phyloP scores from a whole-genome alignment of 768 basidiomycete species.

The Tulasnella calospora region DNA sequence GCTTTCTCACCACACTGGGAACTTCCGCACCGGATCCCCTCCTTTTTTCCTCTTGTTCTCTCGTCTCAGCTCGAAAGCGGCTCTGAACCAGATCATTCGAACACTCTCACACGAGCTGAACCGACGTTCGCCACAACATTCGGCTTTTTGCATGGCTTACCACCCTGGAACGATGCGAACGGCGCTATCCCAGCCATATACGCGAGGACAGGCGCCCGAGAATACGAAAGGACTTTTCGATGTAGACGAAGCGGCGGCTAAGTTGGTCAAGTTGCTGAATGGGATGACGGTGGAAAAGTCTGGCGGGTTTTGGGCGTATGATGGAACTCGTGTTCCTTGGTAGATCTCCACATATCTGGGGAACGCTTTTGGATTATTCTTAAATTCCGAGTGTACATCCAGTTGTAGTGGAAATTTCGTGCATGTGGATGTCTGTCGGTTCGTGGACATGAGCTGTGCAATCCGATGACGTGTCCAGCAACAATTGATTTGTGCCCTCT shows the following conservation, averaged over 20 bases:
- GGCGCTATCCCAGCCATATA: conserved; percentile 27
- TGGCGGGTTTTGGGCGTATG: conserved; percentile 33
- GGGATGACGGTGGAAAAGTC: conserved; percentile 6
- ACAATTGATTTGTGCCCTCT: not conserved
- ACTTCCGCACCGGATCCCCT: not conserved
- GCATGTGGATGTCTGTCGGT: not conserved
- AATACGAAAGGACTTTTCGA: conserved; percentile 37
- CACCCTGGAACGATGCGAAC: conserved; percentile 32
- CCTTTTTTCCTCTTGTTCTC: not conserved
- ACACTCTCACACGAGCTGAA: conserved; percentile 40
- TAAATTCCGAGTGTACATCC: not conserved
- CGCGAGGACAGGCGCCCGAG: conserved; percentile 33
- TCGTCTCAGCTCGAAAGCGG: conserved; percentile 39
- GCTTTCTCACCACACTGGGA: not conserved
- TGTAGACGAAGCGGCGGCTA: conserved; percentile 32
- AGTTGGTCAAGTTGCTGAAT: conserved; percentile 3
- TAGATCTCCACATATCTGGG: conserved; percentile 29
- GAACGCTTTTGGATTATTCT: not conserved
- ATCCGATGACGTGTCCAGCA: not conserved
- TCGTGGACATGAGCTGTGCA: not conserved
- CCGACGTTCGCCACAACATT: conserved; percentile 21
- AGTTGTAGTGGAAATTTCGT: not conserved
- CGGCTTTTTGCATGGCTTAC: conserved; percentile 36
- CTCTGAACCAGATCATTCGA: conserved; percentile 40
- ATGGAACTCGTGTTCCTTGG: conserved; percentile 31